phyloP scores from a whole-genome alignment of 441 rosid genomes.

The Adansonia rubrostipa region DNA sequence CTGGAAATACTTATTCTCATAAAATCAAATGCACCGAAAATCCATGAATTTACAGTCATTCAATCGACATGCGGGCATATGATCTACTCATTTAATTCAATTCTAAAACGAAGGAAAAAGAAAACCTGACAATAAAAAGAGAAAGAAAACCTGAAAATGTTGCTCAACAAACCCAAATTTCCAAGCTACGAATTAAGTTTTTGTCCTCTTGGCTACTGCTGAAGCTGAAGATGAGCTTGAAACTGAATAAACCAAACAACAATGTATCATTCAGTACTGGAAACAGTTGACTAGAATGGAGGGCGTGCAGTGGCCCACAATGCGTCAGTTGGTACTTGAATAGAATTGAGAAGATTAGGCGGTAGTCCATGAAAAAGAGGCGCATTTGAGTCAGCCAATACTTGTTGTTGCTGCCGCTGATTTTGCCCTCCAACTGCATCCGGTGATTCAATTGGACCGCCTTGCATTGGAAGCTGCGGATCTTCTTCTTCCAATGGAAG shows the following conservation, averaged over 20 bases:
- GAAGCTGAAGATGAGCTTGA: conserved; percentile 18
- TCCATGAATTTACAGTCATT: conserved; percentile 40
- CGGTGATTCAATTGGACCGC: conserved; percentile 68
- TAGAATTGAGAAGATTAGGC: conserved; percentile 85
- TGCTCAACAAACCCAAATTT: conserved; percentile 46
- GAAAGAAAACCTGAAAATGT: conserved; percentile 32
- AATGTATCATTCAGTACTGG: not conserved
- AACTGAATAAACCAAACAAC: conserved; percentile 13
- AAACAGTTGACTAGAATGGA: conserved; percentile 44
- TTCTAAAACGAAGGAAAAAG: conserved; percentile 11
- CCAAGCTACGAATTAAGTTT: conserved; percentile 38
- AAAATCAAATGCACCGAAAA: conserved; percentile 40
- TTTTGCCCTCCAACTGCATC: conserved; percentile 43
- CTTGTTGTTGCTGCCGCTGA: conserved; percentile 61
- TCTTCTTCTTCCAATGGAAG: conserved; percentile 90
- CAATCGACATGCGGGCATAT: conserved; percentile 37
- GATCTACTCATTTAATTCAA: conserved; percentile 39
- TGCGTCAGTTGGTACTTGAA: conserved; percentile 80
- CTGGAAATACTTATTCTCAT: conserved; percentile 34
- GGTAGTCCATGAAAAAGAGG: conserved; percentile 78
- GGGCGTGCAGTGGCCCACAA: conserved; percentile 85
- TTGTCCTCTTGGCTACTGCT: conserved; percentile 17
- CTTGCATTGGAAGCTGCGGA: conserved; percentile 56
- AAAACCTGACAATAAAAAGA: not conserved
- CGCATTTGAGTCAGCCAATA: conserved; percentile 54